These are phyloP conservation scores for Metroxylon sagu DNA, from an alignment of 176 grass and related monocot genomes.

Conservation along the genomic window DNA sequence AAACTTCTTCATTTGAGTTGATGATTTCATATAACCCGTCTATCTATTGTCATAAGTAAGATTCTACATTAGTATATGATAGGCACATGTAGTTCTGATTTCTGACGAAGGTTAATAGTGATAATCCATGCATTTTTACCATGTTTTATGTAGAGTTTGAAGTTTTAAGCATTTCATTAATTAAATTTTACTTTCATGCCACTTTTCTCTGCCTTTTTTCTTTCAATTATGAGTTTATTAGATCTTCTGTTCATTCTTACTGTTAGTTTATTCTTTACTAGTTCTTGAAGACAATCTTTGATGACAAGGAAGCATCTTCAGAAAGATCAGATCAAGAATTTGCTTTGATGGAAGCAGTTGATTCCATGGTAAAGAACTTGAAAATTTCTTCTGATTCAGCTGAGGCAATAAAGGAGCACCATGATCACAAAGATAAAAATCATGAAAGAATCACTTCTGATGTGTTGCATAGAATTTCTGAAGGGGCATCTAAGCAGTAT, in stretches of 20 bases:
- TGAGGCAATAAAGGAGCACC: background rate
- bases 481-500: background rate
- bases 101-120: too few relatives aligned
- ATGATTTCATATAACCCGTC: too few relatives aligned
- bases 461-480: background rate
- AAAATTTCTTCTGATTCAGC: background rate
- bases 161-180: too few relatives aligned
- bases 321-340: constrained; percentile 11
- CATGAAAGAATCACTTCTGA: background rate
- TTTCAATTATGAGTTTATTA: background rate
- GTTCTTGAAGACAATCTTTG: constrained; percentile 1
- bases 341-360: constrained; percentile 2
- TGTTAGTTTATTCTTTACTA: background rate
- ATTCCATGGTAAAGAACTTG: background rate
- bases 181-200: too few relatives aligned
- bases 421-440: background rate
- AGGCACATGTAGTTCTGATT: too few relatives aligned
- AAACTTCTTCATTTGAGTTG: too few relatives aligned
- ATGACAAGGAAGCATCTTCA: background rate
- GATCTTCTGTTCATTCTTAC: background rate
- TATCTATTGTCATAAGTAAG: too few relatives aligned
- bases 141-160: too few relatives aligned
- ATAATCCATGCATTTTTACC: too few relatives aligned
- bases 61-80: too few relatives aligned
- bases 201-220: background rate